Evolutionary conservation across 2,329 filamentous ascomycete genomes (phyloP), one percentile per base, ranked within the genome.

Genomic region (Chaetomium sp.): DNA sequence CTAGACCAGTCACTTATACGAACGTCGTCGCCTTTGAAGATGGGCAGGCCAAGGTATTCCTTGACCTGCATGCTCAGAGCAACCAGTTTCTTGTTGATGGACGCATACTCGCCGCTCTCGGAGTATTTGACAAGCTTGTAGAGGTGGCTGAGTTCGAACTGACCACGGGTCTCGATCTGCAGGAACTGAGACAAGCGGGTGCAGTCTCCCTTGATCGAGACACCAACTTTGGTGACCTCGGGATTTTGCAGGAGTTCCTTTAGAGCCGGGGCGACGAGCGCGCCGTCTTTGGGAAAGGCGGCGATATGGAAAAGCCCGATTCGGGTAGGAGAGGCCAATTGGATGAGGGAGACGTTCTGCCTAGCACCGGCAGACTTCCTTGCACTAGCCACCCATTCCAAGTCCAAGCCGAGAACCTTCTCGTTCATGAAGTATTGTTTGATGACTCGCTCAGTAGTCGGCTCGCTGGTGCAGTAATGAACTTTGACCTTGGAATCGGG

Each of bases 281-380:
- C 83, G 7, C 78, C 76, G 35, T 76, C 78, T 3, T 79, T 75
- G 2, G 80, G 76, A 70, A 86, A 91, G 2, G 88, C 70, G 2
- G 92, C 90, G 60, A 97, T 76, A 70, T 97, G 94, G 70, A 97
- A 93, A 0, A 97, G 82, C 0, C 83, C 92, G 57, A 97, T 89
- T 16, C 87, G 89, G 67, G 89, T 86, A 51, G 90, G 85, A 65
- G 87, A 90, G 0, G 93, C 92, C 25, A 97, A 76, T 75, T 97
- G 94, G 51, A 97, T 89, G 45, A 97, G 77, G 0, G 91, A 93
- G 7, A 96, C 85, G 66, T 93, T 92, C 59, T 83, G 80, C 68
- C 90, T 89, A 4, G 87, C 77, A 3, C 82, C 80, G 2, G 81
- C 74, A 8, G 68, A 71, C 23, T 74, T 80, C 6, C 73, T 78